Evolutionary conservation across 2,329 filamentous ascomycete genomes (phyloP), one percentile per base, ranked within the genome.

Genomic region (Penicillium sp.): DNA sequence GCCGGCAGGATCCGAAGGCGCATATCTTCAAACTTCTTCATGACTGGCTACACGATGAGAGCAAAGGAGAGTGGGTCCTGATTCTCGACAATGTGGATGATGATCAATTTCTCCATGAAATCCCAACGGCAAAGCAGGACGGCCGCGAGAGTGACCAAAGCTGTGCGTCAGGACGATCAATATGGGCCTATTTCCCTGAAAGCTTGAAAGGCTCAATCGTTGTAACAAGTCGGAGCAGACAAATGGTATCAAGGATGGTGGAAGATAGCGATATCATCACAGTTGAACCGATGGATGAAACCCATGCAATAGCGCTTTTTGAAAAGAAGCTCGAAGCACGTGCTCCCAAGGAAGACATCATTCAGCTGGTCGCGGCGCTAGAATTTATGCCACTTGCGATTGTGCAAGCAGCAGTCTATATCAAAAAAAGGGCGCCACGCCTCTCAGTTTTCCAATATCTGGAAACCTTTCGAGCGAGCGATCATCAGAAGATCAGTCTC

Each of bases 401-500:
- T 14, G 51, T 53, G 0, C 61, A 72, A 46, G 68, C 69, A 0
- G 67, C 65, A 2, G 56, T 61, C 1, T 73, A 68, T 24, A 71
- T 70, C 51, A 63, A 42, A 45, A 4, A 50, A 1, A 49, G 34
- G 14, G 14, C 14, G 9, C 53, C 48, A 3, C 52, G 52, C 1
- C 49, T 1, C 18, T 57, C 52, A 1, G 16, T 21, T 9, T 9
- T 7, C 5, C 38, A 40, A 40, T 40, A 40, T n/a, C 18, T 58
- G 8, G 47, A 67, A 6, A 55, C 72, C 4, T 73, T 79, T 56
- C 58, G 60, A 6, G 55, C 69, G 38, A 71, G 66, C 53, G 67
- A 74, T 18, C 34, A 50, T 29, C 66, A 67, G 32, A 59, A 60
- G 52, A 46, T 27, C 4, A 50, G 32, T 14, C 65, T 74, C 9